phyloP scores from a whole-genome alignment of 768 basidiomycete species.

The Lentinula raphanica region DNA sequence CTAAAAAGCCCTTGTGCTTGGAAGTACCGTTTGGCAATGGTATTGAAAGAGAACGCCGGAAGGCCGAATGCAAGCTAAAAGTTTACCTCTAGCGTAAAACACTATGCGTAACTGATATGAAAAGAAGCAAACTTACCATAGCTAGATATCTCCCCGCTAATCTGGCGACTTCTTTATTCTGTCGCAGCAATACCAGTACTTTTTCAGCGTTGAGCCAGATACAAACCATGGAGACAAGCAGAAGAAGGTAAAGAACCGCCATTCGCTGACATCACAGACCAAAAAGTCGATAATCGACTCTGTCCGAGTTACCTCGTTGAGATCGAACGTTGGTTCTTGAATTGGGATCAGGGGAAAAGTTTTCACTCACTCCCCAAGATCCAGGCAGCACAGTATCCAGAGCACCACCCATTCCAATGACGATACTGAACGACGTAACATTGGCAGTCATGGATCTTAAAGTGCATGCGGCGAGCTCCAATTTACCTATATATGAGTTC shows the following conservation, averaged over 20 bases:
- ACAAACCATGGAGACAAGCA: conserved; percentile 1
- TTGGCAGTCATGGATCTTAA: conserved; percentile 44
- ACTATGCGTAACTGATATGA: neutral
- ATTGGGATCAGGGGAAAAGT: neutral
- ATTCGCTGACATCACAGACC: conserved; percentile 72
- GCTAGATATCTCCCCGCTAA: conserved; percentile 51
- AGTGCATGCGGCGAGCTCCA: conserved; percentile 60
- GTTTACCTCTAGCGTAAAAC: neutral
- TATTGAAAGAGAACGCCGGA: conserved; percentile 52
- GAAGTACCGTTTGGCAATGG: conserved; percentile 8
- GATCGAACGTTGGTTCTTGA: conserved; percentile 10
- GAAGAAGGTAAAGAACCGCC: conserved; percentile 16
- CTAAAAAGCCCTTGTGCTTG: conserved; percentile 59
- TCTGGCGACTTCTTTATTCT: conserved; percentile 55
- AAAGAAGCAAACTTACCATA: conserved; percentile 47
- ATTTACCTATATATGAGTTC: conserved; percentile 33
- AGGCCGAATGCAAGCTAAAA: conserved; percentile 1
- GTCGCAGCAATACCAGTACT: conserved; percentile 48
- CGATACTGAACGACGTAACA: conserved; percentile 17
- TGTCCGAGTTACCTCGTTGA: conserved; percentile 39
- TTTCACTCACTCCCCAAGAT: conserved; percentile 56
- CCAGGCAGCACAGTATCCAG: conserved; percentile 73
- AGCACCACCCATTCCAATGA: conserved; percentile 51
- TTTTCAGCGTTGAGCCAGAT: conserved; percentile 55
- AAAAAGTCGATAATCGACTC: conserved; percentile 16